phyloP scores from a whole-genome alignment of 495 filamentous ascomycete genomes.

The Hypoxylon fuscum region DNA sequence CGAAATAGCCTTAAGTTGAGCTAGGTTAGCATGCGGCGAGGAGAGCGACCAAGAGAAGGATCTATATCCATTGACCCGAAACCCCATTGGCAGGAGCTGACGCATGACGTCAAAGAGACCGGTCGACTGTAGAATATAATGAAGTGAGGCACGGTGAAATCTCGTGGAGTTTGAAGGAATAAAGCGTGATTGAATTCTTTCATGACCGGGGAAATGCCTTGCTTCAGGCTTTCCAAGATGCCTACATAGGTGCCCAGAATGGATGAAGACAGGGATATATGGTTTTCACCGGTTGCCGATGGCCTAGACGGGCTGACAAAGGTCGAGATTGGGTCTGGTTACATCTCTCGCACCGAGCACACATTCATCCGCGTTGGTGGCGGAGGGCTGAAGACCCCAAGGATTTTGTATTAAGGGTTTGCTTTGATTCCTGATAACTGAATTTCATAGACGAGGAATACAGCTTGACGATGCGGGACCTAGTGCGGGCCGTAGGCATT shows the following conservation, averaged over 20 bases:
- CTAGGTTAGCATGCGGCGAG: not conserved
- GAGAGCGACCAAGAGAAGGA: not conserved
- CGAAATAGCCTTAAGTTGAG: conserved; percentile 1
- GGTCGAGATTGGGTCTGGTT: conserved; percentile 8
- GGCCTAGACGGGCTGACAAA: conserved; percentile 24
- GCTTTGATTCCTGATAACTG: not conserved
- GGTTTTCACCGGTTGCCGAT: conserved; percentile 1
- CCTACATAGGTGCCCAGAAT: conserved; percentile 18
- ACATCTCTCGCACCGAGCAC: conserved; percentile 26
- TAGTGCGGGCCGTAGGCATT: not conserved
- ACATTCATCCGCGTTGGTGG: conserved; percentile 3
- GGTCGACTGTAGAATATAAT: not conserved
- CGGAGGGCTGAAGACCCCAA: not conserved
- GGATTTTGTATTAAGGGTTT: not conserved
- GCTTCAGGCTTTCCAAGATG: conserved; percentile 15
- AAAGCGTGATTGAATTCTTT: not conserved
- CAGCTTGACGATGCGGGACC: not conserved
- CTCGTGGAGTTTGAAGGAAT: not conserved
- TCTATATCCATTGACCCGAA: not conserved
- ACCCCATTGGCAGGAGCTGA: conserved; percentile 11
- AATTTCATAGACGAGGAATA: no score
- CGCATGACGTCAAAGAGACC: conserved; percentile 30
- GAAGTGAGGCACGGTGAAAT: conserved; percentile 1
- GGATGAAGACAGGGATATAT: conserved; percentile 20
- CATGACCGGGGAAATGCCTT: conserved; percentile 10